A percentile compares a stretch with the other conserved stretches of the same genome.
Conservation (phyloP, 2,329 filamentous ascomycete genomes). For the Sporothrix variecibatus region DNA sequence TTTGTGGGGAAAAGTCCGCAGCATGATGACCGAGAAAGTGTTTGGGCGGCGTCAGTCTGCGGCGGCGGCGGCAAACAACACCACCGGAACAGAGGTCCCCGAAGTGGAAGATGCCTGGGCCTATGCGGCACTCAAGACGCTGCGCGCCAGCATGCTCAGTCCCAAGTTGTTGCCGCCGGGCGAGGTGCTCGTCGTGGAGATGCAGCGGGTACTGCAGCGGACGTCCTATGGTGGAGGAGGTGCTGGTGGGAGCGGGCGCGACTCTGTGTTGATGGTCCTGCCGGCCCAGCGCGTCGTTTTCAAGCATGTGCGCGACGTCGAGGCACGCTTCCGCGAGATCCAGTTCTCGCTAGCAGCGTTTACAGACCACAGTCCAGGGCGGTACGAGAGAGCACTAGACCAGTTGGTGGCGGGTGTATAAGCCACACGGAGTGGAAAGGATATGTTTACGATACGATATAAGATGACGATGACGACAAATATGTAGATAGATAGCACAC, state of each 20-base stretch:
- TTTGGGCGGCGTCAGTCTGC: slow-evolving; percentile 57
- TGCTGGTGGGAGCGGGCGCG: slow-evolving; percentile 25
- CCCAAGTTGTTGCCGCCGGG: slow-evolving; percentile 73
- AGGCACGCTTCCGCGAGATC: slow-evolving; percentile 68
- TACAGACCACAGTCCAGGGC: slow-evolving; percentile 72
- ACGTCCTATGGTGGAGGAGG: slow-evolving; percentile 58
- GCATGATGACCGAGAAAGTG: slow-evolving; percentile 55
- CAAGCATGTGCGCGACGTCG: slow-evolving; percentile 71
- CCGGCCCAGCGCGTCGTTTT: slow-evolving; percentile 70
- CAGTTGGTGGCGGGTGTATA: slow-evolving; percentile 46
- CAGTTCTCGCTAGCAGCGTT: slow-evolving; percentile 73
- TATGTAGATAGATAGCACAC: neutral
- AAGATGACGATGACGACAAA: neutral
- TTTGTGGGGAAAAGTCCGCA: slow-evolving; percentile 51
- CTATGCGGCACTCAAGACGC: slow-evolving; percentile 63
- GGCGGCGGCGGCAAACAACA: neutral
- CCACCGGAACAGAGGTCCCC: neutral
- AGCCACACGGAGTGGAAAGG: neutral
- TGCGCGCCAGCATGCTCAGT: slow-evolving; percentile 68
- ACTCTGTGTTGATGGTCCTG: slow-evolving; percentile 36
- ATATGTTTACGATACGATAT: neutral
- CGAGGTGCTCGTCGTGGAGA: slow-evolving; percentile 74
- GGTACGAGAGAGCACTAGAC: slow-evolving; percentile 70
- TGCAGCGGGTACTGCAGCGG: slow-evolving; percentile 64
- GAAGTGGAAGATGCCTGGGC: slow-evolving; percentile 65